Base-by-base conservation (phyloP, 495 filamentous ascomycete species). In the Neurospora tetrasperma region DNA sequence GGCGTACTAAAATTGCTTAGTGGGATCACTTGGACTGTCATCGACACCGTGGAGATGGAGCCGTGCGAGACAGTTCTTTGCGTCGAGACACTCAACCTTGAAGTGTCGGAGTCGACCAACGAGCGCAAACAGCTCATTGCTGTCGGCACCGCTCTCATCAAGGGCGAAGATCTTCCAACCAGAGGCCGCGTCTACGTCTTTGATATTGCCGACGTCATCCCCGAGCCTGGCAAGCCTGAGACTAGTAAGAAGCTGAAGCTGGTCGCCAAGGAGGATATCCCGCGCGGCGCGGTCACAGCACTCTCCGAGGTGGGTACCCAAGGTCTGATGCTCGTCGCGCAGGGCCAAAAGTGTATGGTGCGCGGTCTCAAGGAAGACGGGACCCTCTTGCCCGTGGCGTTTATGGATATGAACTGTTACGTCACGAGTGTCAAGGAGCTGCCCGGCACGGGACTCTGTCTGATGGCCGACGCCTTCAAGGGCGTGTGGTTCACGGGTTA, bases 261-360 rank as follows among this genome's bases (percentile, higher is more conserved):
- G 10, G 84, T 97, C 20, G 91, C 92, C 8, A 91, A 92, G 73
- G 96, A 98, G 76, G 92, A 94, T 31, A 93, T 97, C 39, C 83
- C 86, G 48, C 93, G 95, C 73, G 96, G 96, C 3, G 94, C 94
- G n/a, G 92, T 99, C 14, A 97, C 94, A 5, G 92, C 93, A 0
- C 75, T 99, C 14, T 94, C 92, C 5, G 89, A 91, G 40, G 89
- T 97, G 42, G 96, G 96, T n/a, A 94, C 91, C 0, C 94, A 98
- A 78, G 95, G 95, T 0, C 92, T 97, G 73, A 86, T 98, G 82
- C 89, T 97, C 46, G 91, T 92, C 16, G 94, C 94, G 0, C 96
- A 99, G 78, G 96, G 96, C 3, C 96, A 98, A 77, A 99, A 99
- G 78, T 92, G 93, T 79, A 96, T 98, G 92, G 94, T 99, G 3